These are phyloP conservation scores for Lactarius trivialis DNA, from an alignment of 768 basidiomycete species.

Conservation along the genomic window DNA sequence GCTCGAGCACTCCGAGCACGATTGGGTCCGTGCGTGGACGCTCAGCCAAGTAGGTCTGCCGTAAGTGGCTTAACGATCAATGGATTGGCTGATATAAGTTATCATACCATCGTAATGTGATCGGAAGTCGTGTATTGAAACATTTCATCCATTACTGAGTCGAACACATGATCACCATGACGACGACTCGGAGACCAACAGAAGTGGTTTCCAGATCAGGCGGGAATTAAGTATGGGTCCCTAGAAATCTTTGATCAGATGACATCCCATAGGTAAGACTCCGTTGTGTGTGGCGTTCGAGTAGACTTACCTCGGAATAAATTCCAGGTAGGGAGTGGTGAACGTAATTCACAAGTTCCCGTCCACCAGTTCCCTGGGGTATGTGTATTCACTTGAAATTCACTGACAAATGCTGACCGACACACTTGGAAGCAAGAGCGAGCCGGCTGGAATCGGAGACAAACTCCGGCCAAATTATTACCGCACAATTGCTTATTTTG, in stretches of 20 bases:
- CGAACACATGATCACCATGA: constrained; percentile 34
- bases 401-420: neutral
- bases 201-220: constrained; percentile 56
- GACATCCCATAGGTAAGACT: constrained; percentile 22
- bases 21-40: constrained; percentile 49
- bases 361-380: constrained; percentile 34
- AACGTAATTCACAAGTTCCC: constrained; percentile 36
- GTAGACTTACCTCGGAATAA: constrained; percentile 41
- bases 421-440: too few species aligned
- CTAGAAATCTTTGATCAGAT: neutral
- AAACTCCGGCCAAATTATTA: too few species aligned
- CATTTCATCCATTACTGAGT: constrained; percentile 52
- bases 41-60: constrained; percentile 45
- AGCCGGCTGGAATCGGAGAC: too few species aligned
- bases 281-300: constrained; percentile 33
- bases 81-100: neutral
- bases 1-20: constrained; percentile 42
- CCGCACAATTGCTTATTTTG: too few species aligned
- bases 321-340: constrained; percentile 43
- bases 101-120: constrained; percentile 36
- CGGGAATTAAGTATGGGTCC: constrained; percentile 37
- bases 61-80: constrained; percentile 5
- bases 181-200: constrained; percentile 42
- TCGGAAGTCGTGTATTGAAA: constrained; percentile 43
- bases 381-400: neutral